phyloP scores from a whole-genome alignment of 2,329 filamentous ascomycete species.

The Pseudogymnoascus verrucosus region DNA sequence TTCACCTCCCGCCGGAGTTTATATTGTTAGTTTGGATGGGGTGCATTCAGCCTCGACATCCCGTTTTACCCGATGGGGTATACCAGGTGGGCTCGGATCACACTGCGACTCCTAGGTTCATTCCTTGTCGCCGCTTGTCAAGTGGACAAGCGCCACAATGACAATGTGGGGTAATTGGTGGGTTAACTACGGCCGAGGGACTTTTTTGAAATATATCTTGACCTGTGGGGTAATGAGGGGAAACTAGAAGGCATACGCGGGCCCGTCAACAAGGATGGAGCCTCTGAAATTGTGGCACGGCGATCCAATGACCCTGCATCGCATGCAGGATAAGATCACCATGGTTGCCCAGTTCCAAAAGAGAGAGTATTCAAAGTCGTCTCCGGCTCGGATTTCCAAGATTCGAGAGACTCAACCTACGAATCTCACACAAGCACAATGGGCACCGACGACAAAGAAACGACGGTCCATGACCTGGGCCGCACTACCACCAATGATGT shows the following conservation, averaged over 20 bases:
- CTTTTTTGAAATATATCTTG: background rate
- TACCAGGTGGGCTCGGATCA: background rate
- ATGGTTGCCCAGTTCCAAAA: background rate
- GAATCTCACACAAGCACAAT: background rate
- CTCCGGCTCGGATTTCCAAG: background rate
- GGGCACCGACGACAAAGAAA: slow-evolving; percentile 3
- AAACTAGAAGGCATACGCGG: background rate
- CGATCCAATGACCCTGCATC: background rate
- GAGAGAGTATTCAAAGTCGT: background rate
- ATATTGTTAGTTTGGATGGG: background rate
- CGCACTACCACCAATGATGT: slow-evolving; percentile 20
- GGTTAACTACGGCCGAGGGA: background rate
- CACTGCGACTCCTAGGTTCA: background rate
- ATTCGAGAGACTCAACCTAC: background rate
- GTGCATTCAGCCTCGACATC: background rate
- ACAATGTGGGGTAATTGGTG: slow-evolving; percentile 7
- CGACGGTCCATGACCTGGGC: slow-evolving; percentile 8
- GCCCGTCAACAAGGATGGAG: background rate
- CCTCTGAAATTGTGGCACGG: background rate
- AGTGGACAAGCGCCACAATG: background rate
- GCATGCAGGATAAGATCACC: slow-evolving; percentile 2
- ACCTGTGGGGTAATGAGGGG: background rate
- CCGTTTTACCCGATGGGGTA: background rate
- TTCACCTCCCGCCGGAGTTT: background rate
- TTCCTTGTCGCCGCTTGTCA: background rate